Conservation (phyloP, 768 basidiomycete species). For the Terana coerulea region DNA sequence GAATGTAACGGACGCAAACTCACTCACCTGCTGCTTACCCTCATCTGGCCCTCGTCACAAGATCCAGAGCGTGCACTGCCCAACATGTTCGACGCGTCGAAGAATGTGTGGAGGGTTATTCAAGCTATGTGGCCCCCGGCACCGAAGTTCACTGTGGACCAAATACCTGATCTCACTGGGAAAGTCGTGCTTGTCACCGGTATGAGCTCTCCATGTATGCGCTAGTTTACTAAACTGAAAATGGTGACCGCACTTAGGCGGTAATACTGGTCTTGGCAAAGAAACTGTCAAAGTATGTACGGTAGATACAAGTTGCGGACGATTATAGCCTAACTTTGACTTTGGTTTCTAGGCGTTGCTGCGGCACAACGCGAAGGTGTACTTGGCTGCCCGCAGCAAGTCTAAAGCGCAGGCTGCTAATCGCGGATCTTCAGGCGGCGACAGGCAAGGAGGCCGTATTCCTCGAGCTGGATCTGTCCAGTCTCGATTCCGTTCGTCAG, state of each 20-base stretch:
- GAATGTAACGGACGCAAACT: too few relatives aligned
- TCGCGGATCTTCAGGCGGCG: conserved; percentile 43
- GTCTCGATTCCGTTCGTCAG: conserved; percentile 32
- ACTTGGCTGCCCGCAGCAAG: conserved; percentile 48
- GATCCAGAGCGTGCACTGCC: too few relatives aligned
- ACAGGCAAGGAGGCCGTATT: conserved; percentile 43
- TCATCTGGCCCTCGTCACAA: too few relatives aligned
- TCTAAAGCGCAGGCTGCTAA: conserved; percentile 46
- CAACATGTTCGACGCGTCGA: too few relatives aligned
- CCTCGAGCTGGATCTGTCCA: conserved; percentile 41
- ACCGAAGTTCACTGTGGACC: conserved; percentile 19
- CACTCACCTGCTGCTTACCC: too few relatives aligned
- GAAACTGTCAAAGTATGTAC: conserved; percentile 49
- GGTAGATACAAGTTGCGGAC: too few relatives aligned
- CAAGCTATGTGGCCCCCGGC: too few relatives aligned
- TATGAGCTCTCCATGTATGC: neutral
- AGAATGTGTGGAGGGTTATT: too few relatives aligned
- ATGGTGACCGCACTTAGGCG: conserved; percentile 8
- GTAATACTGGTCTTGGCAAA: conserved; percentile 48
- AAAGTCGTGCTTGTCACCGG: conserved; percentile 38
- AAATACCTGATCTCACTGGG: conserved; percentile 44
- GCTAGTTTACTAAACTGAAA: neutral
- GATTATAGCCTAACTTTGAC: too few relatives aligned
- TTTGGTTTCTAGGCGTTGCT: conserved; percentile 42
- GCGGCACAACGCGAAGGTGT: conserved; percentile 60